Percentiles rank a stretch among this genome's conserved stretches.
Conservation (phyloP, 768 basidiomycete species). For the Pleurotus platypus region DNA sequence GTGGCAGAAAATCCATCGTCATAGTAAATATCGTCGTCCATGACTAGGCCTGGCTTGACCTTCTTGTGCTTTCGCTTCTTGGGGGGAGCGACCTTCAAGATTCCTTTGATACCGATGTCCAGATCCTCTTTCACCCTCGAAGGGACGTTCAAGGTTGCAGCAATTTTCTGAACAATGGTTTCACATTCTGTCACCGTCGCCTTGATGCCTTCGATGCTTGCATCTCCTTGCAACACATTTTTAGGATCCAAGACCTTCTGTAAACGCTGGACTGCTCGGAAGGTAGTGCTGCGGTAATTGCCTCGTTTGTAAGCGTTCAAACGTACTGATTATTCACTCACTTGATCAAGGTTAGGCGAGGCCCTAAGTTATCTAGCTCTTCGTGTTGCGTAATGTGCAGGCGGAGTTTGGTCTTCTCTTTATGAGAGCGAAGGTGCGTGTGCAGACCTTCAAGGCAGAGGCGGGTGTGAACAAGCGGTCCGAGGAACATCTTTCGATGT, state of each 20-base stretch:
- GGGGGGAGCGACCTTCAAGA: conserved; percentile 17
- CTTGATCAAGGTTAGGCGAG: conserved; percentile 26
- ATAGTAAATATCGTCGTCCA: conserved; percentile 13
- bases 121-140: conserved; percentile 22
- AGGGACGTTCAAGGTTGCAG: conserved; percentile 11
- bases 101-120: conserved; percentile 26
- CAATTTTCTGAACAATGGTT: conserved; percentile 20
- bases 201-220: conserved; percentile 22
- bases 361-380: conserved; percentile 28
- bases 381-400: conserved; percentile 25
- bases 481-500: conserved; percentile 34
- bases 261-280: conserved; percentile 22
- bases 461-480: conserved; percentile 36
- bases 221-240: conserved; percentile 22
- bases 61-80: conserved; percentile 11
- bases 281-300: conserved; percentile 15
- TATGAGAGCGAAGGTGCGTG: conserved; percentile 19
- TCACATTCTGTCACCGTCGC: conserved; percentile 20
- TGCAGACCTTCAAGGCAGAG: conserved; percentile 35
- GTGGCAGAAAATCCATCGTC: background rate
- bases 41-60: conserved; percentile 16
- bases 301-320: no score
- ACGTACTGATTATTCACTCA: conserved; percentile 16
- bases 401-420: conserved; percentile 26
- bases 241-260: conserved; percentile 27